Percentiles rank a stretch among this genome's conserved stretches.
These are phyloP conservation scores for Geotrichum bryndzae DNA, from an alignment of 1,139 yeast species.

Conservation along the genomic window DNA sequence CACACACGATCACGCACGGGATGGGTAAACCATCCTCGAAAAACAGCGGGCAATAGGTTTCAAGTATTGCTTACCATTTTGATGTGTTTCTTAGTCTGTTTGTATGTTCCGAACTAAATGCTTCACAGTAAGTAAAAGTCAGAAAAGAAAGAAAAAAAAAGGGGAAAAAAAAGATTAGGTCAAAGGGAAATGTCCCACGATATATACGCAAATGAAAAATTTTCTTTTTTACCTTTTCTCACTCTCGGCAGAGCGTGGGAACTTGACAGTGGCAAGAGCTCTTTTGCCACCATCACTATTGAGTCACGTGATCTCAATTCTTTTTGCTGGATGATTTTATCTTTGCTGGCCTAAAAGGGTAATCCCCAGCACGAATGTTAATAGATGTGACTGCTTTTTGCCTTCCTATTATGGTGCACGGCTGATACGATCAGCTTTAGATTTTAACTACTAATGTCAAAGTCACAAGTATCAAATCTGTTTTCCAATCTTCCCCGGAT, in stretches of 20 bases:
- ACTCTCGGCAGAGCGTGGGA: background rate
- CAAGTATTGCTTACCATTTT: constrained; percentile 15
- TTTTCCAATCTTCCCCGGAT: background rate
- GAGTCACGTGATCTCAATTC: background rate
- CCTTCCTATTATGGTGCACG: background rate
- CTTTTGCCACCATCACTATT: background rate
- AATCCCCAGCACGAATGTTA: background rate
- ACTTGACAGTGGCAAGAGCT: background rate
- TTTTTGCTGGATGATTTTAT: background rate
- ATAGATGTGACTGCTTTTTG: background rate
- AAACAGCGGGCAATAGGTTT: constrained; percentile 11
- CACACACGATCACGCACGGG: constrained; percentile 19
- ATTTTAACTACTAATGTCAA: background rate
- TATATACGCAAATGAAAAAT: background rate
- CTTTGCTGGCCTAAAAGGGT: background rate
- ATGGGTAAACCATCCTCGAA: constrained; percentile 6
- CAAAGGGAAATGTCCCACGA: background rate
- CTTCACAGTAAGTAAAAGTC: background rate
- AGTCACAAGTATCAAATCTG: background rate
- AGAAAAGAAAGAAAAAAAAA: background rate
- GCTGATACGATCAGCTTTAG: background rate
- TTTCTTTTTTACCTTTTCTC: background rate
- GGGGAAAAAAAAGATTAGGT: background rate
- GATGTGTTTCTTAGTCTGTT: constrained; percentile 17
- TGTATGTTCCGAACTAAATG: constrained; percentile 1